Base-by-base conservation (phyloP, 495 filamentous ascomycete species). In the Podospora comata region DNA sequence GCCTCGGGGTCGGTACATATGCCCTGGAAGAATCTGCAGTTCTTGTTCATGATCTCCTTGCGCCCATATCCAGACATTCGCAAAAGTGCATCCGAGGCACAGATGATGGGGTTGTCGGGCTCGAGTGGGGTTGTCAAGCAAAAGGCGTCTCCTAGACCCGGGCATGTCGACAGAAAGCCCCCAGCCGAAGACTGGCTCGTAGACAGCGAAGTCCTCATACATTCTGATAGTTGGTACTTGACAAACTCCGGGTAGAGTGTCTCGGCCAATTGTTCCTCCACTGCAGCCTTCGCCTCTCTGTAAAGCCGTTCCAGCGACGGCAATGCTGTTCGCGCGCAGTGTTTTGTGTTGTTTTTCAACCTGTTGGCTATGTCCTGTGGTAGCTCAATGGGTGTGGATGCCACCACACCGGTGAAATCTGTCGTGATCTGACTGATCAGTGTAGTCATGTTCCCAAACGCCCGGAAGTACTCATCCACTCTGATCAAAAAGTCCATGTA, bases 11-110 rank as follows among this genome's bases (percentile, higher is more conserved):
- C 82, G 5, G 84, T 85, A n/a, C 78, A 74, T 13, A 77, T 68
- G 5, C 81, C 83, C 65, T 86, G 85, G 3, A 87, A 70, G 53
- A 87, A 82, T 7, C 82, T 77, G 74, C 85, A 83, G 60, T 85
- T 86, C 32, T 79, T 77, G 3, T 76, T 74, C 1, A 86, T 76
- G 53, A 85, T 73, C 26, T 86, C 85, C 9, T 72, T 72, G 16
- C 84, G 73, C 9, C 72, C 56, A 65, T 83, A 87, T 6, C 84
- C 84, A 2, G 80, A 82, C 30, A 86, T 76, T 53, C 70, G 74
- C 32, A 85, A 73, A 48, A 87, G 81, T 1, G 82, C 83, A 67
- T 86, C 84, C 5, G 84, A 85, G 20, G 81, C 84, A 66, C 68
- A 83, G 5, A 85, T 66, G 61, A 86, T 81, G 2, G 84, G 83